Base-by-base conservation (phyloP, 1,284 basidiomycete genomes). In the Cutaneotrichosporon daszewskae region DNA sequence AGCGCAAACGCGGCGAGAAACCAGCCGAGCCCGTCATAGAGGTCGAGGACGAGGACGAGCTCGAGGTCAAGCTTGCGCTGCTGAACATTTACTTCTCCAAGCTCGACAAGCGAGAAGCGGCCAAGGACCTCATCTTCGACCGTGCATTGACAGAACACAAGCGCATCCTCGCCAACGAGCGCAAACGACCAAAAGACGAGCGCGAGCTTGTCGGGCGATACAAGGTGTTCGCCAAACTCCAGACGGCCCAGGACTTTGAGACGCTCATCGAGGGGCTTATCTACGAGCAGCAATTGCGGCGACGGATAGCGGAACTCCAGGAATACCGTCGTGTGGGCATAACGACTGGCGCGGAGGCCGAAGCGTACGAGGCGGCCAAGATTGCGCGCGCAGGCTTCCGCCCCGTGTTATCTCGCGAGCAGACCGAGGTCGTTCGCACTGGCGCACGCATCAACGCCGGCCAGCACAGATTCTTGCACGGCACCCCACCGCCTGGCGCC, bases 1-100 rank as follows among this genome's bases (percentile, higher is more conserved):
- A 85, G 24, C 66, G 72, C n/a, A 79, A 79, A 47, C 80, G 77
- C 72, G 79, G 49, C 59, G 84, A 83, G 51, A 72, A 67, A 5
- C 81, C 85, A 41, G 82, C 85, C 60, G 80, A 81, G 49, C 84
- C 85, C 5, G 80, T 79, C 12, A 83, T 85, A 10, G 64, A 64
- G 0, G 51, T 82, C 38, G 92, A 96, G 68, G 52, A 54, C 31
- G 48, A 50, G 33, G 52, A 54, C 40, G 52, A 54, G 40, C 45
- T 54, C 6, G 48, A 54, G 45, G 36, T 54, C 37, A 54, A 54
- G 45, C 40, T 50, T 12, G 52, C 52, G n/a, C 26, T 97, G 44
- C 74, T 97, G 53, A 87, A 95, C 64, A 91, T 92, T 75, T 98
- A 97, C 73, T 82, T 82, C 58, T 87, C 90, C 53, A 82, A 87